These are phyloP conservation scores for Trichophyton verrucosum DNA, from an alignment of 2,329 filamentous ascomycete species.

Conservation along the genomic window DNA sequence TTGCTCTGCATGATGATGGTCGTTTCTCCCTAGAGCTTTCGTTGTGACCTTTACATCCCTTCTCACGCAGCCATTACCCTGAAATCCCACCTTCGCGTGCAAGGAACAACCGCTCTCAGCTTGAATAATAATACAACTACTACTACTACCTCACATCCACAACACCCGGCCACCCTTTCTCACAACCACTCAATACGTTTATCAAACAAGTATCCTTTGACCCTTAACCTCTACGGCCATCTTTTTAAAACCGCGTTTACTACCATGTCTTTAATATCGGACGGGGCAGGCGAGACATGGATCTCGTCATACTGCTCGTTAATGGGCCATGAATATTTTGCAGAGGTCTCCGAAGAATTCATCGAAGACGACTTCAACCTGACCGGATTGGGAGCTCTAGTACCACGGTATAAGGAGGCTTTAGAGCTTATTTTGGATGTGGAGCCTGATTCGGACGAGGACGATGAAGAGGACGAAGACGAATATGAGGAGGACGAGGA, in stretches of 20 bases:
- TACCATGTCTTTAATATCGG: slow-evolving; percentile 32
- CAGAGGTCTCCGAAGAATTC: slow-evolving; percentile 96
- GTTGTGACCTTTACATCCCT: not conserved
- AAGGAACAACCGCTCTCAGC: not conserved
- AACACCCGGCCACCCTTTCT: not conserved
- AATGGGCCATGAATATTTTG: slow-evolving; percentile 96
- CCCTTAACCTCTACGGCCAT: not conserved
- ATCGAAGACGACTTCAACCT: slow-evolving; percentile 99
- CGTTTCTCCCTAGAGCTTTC: not conserved
- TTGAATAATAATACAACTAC: not conserved
- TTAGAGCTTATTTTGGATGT: slow-evolving; percentile 99
- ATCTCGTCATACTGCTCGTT: slow-evolving; percentile 94
- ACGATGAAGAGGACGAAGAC: slow-evolving; percentile 53
- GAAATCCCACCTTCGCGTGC: not conserved
- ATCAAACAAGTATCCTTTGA: not conserved
- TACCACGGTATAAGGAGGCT: slow-evolving; percentile 98
- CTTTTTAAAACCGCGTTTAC: slow-evolving; percentile 11
- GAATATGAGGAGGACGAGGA: slow-evolving; percentile 59
- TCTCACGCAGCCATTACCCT: not conserved
- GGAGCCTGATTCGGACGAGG: slow-evolving; percentile 75
- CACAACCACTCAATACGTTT: not conserved
- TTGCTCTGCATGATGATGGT: not conserved
- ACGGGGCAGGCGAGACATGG: slow-evolving; percentile 67
- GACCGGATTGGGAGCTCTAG: slow-evolving; percentile 86
- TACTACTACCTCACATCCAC: not conserved